Evolutionary conservation across 768 basidiomycete genomes (phyloP).

Genomic region (Naematelia encephala): DNA sequence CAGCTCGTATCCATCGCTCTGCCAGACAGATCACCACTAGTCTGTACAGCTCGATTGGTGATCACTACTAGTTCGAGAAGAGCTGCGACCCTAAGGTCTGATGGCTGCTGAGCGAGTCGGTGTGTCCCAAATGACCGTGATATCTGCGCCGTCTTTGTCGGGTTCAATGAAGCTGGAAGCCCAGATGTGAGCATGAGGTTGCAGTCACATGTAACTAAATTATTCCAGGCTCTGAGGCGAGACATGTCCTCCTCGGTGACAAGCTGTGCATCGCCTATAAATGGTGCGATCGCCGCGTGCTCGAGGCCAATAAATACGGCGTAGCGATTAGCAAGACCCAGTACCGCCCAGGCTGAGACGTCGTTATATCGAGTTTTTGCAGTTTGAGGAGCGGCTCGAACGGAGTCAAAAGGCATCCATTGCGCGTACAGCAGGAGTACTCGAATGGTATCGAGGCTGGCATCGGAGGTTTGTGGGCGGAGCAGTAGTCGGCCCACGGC

Average conservation of each 20-base stretch:
- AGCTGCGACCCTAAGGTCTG: conserved; percentile 2
- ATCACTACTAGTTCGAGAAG: conserved; percentile 5
- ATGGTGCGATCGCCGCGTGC: background rate
- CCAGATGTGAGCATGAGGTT: conserved; percentile 11
- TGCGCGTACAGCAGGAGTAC: conserved; percentile 6
- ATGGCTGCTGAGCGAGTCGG: conserved; percentile 1
- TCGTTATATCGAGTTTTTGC: conserved; percentile 2
- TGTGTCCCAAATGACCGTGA: background rate
- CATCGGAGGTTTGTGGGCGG: conserved; percentile 1
- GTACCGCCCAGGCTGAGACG: conserved; percentile 8
- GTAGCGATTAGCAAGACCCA: conserved; percentile 6
- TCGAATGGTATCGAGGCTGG: conserved; percentile 5
- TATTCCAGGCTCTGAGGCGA: conserved; percentile 1
- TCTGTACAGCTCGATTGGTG: conserved; percentile 1
- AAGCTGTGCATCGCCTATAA: background rate
- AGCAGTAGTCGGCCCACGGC: conserved; percentile 2
- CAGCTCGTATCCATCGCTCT: conserved; percentile 1
- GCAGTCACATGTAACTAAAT: conserved; percentile 6
- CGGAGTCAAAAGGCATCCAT: conserved; percentile 3
- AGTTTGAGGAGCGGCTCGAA: background rate
- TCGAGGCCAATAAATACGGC: conserved; percentile 4
- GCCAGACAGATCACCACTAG: background rate
- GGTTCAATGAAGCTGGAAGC: conserved; percentile 7
- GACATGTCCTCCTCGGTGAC: conserved; percentile 7
- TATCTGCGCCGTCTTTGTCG: background rate